These are phyloP conservation scores for Coemansia nantahalensis DNA, from an alignment of 192 early-diverging fungal genomes.

Conservation along the genomic window DNA sequence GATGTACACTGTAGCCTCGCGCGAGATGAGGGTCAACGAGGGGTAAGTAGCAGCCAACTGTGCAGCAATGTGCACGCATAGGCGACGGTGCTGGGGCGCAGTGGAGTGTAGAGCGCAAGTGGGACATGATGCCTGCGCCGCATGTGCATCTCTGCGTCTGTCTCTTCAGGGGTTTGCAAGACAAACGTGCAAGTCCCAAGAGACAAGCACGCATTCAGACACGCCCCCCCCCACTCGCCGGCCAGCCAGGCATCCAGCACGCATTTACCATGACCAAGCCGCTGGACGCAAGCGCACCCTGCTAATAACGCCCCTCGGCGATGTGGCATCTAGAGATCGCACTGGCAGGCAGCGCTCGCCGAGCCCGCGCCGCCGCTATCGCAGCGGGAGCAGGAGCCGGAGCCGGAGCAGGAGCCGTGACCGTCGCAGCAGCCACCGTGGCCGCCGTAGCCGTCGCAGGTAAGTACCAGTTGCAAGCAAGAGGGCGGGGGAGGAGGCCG, in stretches of 20 bases:
- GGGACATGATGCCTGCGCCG: background rate
- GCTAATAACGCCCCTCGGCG: constrained; percentile 6
- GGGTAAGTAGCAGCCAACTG: constrained; percentile 25
- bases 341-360: constrained; percentile 31
- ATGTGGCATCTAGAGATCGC: constrained; percentile 17
- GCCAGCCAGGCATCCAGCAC: too few species aligned
- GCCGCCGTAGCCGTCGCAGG: constrained; percentile 39
- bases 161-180: constrained; percentile 35
- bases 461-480: constrained; percentile 10
- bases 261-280: too few species aligned
- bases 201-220: background rate
- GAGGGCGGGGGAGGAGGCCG: too few species aligned
- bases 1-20: constrained; percentile 46
- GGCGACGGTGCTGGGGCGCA: background rate
- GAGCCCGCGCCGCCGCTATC: constrained; percentile 20
- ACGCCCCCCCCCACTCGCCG: too few species aligned
- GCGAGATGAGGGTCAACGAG: constrained; percentile 47
- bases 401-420: constrained; percentile 6
- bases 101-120: constrained; percentile 13
- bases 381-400: constrained; percentile 13
- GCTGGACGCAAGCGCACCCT: constrained; percentile 3
- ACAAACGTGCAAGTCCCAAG: constrained; percentile 32
- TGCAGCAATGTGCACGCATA: background rate
- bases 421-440: constrained; percentile 6
- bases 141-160: background rate